phyloP scores from a whole-genome alignment of 1,139 yeast species.

The Hansenula sp. region DNA sequence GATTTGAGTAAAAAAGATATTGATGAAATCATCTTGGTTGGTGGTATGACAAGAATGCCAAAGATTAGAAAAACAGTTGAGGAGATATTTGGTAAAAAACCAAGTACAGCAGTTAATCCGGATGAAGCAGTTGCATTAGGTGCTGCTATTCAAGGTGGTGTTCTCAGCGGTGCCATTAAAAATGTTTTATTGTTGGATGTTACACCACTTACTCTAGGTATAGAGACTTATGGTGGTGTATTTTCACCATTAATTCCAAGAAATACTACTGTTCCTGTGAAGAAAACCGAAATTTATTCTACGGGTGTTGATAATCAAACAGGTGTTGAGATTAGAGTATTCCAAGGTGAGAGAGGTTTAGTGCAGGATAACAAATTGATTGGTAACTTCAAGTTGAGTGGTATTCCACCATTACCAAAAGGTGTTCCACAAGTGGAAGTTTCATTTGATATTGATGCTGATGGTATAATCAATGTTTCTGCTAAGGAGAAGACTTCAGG shows the following conservation, averaged over 20 bases:
- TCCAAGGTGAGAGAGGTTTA: slow-evolving; percentile 73
- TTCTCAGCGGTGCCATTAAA: slow-evolving; percentile 57
- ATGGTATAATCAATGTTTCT: slow-evolving; percentile 73
- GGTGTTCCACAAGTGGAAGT: slow-evolving; percentile 76
- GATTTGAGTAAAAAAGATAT: slow-evolving; percentile 57
- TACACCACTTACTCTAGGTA: slow-evolving; percentile 74
- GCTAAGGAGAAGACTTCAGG: slow-evolving; percentile 65
- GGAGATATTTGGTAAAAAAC: slow-evolving; percentile 50
- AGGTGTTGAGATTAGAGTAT: slow-evolving; percentile 72
- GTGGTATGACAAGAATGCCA: slow-evolving; percentile 89
- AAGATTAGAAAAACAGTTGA: slow-evolving; percentile 56
- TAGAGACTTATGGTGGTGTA: slow-evolving; percentile 79
- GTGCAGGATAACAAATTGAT: slow-evolving; percentile 70
- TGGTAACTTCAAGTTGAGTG: slow-evolving; percentile 65
- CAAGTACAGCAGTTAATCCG: slow-evolving; percentile 68
- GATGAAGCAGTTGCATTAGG: slow-evolving; percentile 85
- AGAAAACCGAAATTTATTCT: slow-evolving; percentile 65
- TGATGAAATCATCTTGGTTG: slow-evolving; percentile 70
- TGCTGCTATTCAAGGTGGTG: slow-evolving; percentile 82
- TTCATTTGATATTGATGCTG: slow-evolving; percentile 73
- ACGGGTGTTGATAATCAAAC: slow-evolving; percentile 87
- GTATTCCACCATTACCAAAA: slow-evolving; percentile 69
- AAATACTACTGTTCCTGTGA: slow-evolving; percentile 73
- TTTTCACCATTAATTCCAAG: slow-evolving; percentile 74
- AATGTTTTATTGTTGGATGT: slow-evolving; percentile 75